These are phyloP conservation scores for Urtica urens DNA, from an alignment of 306 rosid genomes.

Conservation along the genomic window DNA sequence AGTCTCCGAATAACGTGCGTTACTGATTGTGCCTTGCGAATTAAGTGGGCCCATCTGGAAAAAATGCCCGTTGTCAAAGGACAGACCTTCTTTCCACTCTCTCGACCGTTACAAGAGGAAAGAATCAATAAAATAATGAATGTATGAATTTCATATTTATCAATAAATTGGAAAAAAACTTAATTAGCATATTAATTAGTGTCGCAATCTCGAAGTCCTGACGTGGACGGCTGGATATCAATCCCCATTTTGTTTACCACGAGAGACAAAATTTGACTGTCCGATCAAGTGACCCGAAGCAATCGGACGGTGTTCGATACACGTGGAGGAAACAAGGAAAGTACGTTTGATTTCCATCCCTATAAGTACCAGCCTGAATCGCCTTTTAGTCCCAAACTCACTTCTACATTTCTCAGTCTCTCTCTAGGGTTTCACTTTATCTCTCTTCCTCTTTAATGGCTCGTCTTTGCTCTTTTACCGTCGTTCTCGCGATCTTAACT, in stretches of 20 bases:
- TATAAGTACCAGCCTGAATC: neutral
- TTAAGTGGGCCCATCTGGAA: slow-evolving; percentile 1
- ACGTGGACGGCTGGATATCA: slow-evolving; percentile 1
- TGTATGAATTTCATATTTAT: neutral
- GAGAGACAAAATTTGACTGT: slow-evolving; percentile 5
- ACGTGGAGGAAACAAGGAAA: too few relatives aligned
- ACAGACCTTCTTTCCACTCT: neutral
- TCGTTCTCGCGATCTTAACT: slow-evolving; percentile 21
- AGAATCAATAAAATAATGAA: neutral
- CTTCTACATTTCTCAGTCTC: neutral
- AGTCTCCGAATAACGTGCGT: slow-evolving; percentile 4
- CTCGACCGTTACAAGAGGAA: slow-evolving; percentile 16
- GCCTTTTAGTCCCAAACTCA: neutral
- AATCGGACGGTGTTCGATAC: neutral
- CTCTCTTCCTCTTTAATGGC: slow-evolving; percentile 35
- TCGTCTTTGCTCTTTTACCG: neutral
- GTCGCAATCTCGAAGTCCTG: neutral
- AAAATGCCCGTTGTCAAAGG: slow-evolving; percentile 1
- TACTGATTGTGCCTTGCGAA: neutral
- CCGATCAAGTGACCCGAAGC: neutral
- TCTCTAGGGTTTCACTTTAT: neutral
- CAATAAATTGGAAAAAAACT: neutral
- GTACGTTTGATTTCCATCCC: neutral
- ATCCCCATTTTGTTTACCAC: too few relatives aligned
- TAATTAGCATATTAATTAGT: neutral